phyloP scores from a whole-genome alignment of 352 stramenopile genomes.

The Phytophthora rubi region DNA sequence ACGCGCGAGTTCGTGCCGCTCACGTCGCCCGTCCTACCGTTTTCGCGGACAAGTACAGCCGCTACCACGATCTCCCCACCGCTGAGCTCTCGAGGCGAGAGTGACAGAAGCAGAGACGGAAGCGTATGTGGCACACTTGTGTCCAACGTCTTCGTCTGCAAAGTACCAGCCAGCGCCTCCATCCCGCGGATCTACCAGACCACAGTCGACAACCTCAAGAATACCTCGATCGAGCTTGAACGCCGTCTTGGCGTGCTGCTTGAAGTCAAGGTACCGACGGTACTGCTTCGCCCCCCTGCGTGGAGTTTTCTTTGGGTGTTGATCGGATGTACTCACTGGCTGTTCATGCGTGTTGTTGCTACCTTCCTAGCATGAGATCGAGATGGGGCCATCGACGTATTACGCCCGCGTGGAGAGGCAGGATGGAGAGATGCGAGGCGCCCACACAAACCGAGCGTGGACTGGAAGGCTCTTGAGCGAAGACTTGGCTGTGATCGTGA shows the following conservation, averaged over 20 bases:
- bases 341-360: neutral
- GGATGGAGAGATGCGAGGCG: constrained; percentile 51
- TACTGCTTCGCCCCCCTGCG: constrained; percentile 18
- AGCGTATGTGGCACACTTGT: constrained; percentile 45
- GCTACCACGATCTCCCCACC: constrained; percentile 29
- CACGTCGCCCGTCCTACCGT: constrained; percentile 43
- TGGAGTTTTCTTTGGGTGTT: constrained; percentile 1
- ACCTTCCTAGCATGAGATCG: constrained; percentile 29
- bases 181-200: constrained; percentile 48
- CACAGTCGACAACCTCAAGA: constrained; percentile 41
- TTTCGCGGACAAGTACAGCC: constrained; percentile 47
- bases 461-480: constrained; percentile 45
- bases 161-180: constrained; percentile 42
- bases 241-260: constrained; percentile 45
- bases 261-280: constrained; percentile 45
- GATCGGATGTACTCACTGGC: constrained; percentile 2
- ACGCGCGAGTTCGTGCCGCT: constrained; percentile 42
- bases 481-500: constrained; percentile 47
- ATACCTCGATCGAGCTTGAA: constrained; percentile 43
- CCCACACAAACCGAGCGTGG: constrained; percentile 43
- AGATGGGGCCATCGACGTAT: constrained; percentile 36
- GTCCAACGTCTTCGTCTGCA: constrained; percentile 65
- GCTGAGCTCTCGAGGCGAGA: constrained; percentile 13
- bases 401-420: constrained; percentile 50
- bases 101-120: constrained; percentile 13